Evolutionary conservation across 345 rosid species (phyloP), one percentile per base, ranked within the genome.

Genomic region (Euphorbia pulcherrima): DNA sequence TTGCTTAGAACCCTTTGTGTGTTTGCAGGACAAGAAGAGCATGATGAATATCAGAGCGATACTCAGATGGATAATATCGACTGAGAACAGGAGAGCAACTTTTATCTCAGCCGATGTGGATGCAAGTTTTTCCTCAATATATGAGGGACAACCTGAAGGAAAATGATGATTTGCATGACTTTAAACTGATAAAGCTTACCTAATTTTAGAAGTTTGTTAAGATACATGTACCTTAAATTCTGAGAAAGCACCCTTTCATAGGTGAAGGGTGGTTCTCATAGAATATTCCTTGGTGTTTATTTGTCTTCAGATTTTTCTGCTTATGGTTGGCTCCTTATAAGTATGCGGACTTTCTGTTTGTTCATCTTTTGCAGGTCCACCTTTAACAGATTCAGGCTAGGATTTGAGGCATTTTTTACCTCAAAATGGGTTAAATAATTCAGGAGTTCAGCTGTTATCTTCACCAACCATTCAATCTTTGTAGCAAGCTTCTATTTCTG

Each of bases 361-460:
- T 83, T 73, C 64, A 77, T 80, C 79, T 76, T 77, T 79, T 86
- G 89, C 90, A 88, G 94, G 94, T 81, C 48, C 71, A 58, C 80
- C 54, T 80, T 75, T 76, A 78, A 82, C 48, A 37, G 76, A 72
- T 66, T 72, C 79, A 77, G 75, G 79, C 77, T 80, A 68, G 50
- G 73, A 69, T 77, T 74, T 79, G 75, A 78, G 86, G 68, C 71
- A 39, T 41, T 30, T 33, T 66, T 80, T 72, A 68, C 64, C 78
- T 75, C 72, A 72, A 67, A 72, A 76, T 77, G 84, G 83, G 67
- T 78, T 72, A 70, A 76, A 75, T 80, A 75, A 76, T 76, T 76
- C 68, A 70, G 78, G 84, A 79, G 80, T 64, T 79, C 84, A 83
- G 77, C 82, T 81, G 72, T 77, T 81, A 30, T 64, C 81, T 80